Percentiles rank a stretch among this genome's conserved stretches.
These are phyloP conservation scores for Crithidia sp. DNA, from an alignment of 208 protist genomes.

Conservation along the genomic window DNA sequence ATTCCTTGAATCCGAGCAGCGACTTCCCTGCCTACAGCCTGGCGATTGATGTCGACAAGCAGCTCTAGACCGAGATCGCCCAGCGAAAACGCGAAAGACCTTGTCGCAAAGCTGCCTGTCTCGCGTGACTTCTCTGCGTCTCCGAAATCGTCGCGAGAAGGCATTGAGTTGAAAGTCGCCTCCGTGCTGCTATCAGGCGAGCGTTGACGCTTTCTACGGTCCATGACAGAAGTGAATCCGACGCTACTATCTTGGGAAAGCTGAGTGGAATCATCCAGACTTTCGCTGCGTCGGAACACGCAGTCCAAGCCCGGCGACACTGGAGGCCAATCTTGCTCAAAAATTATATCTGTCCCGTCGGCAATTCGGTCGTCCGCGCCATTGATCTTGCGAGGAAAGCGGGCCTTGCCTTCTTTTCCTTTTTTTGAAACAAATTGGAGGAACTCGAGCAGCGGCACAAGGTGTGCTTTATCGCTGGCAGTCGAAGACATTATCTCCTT, in stretches of 20 bases:
- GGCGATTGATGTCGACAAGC: neutral
- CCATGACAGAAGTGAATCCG: neutral
- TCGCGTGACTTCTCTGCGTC: conserved; percentile 7
- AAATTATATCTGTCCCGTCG: neutral
- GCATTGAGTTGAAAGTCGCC: neutral
- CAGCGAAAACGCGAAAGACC: conserved; percentile 33
- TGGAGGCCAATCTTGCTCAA: conserved; percentile 2
- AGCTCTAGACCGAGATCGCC: conserved; percentile 22
- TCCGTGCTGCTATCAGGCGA: conserved; percentile 1
- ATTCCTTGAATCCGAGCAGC: conserved; percentile 35
- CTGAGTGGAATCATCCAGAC: neutral
- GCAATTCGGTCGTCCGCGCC: neutral
- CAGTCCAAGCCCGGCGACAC: too few species aligned
- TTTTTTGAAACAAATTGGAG: conserved; percentile 33
- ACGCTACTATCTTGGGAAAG: neutral
- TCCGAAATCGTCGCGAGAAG: conserved; percentile 23
- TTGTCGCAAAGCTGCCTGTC: conserved; percentile 26
- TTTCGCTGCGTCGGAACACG: too few species aligned
- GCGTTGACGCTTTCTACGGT: conserved; percentile 23
- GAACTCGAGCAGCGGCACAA: conserved; percentile 54
- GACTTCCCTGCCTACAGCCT: conserved; percentile 7
- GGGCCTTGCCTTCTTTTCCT: neutral
- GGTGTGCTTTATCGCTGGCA: conserved; percentile 29
- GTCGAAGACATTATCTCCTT: neutral
- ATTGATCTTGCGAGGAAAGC: conserved; percentile 38